Base-by-base conservation (phyloP, 1,284 basidiomycete genomes). In the Mrakiaceae sp. region DNA sequence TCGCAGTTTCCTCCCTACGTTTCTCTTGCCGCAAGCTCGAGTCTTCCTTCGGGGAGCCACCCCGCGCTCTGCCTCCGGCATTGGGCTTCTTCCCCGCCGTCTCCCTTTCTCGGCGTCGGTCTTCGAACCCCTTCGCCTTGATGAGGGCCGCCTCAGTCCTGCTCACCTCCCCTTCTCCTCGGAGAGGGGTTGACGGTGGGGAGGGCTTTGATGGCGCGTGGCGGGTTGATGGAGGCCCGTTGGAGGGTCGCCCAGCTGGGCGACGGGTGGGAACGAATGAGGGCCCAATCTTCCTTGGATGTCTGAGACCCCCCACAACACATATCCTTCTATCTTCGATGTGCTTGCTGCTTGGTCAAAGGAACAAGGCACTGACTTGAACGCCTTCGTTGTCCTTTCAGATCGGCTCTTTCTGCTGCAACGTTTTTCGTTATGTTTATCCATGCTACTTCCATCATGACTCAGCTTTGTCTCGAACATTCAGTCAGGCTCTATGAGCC, bases 1-100 rank as follows among this genome's bases (percentile, higher is more conserved):
- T 64, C 63, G 63, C 63, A 64, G 63, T 64, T 64, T 64, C 54
- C 63, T 58, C 63, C 54, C 63, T 64, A 64, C 63, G 58, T 47
- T 64, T 48, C 63, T 50, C 63, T 56, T 47, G 54, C 61, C 48
- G 61, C 61, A 63, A 63, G 54, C 53, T 43, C 49, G 63, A 56
- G 63, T 64, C 57, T 27, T 2, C 51, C 6, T 9, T 58, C 56
- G 40, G 57, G 51, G 11, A 47, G 63, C 63, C 49, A 64, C 54
- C 56, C 58, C 40, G 50, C 58, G 27, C 58, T 48, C 40, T 5
- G 43, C 57, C 56, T 58, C 12, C 14, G 63, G 47, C 48, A 42
- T 49, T 9, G 51, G 50, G 44, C 57, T 16, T 12, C 57, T 46
- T 60, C 58, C 57, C 44, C 42, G 50, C 49, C n/a, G 40, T 53